Conservation (phyloP, 2,329 filamentous ascomycete species). For the Penicillium freii region DNA sequence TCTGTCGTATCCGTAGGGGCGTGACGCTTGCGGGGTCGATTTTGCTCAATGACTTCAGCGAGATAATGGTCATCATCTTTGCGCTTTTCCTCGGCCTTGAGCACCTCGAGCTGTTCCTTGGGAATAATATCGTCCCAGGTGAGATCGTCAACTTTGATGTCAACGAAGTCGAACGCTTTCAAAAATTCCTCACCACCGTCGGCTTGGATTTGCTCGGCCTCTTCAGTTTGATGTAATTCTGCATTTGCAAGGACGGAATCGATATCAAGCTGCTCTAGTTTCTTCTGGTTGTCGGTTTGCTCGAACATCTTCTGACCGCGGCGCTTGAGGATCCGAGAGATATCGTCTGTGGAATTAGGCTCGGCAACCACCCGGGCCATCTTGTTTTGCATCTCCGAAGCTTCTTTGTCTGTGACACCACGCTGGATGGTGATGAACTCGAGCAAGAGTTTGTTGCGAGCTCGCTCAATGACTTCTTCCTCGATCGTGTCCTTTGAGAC, state of each 20-base stretch:
- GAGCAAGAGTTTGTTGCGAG: conserved; percentile 93
- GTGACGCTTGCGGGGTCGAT: conserved; percentile 73
- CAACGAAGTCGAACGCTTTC: conserved; percentile 83
- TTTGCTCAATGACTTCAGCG: conserved; percentile 77
- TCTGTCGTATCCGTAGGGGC: conserved; percentile 52
- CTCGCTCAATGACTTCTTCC: conserved; percentile 93
- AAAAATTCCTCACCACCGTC: conserved; percentile 97
- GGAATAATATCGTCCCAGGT: conserved; percentile 99
- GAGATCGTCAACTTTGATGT: conserved; percentile 89
- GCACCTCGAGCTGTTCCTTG: conserved; percentile 81
- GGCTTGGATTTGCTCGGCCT: conserved; percentile 89
- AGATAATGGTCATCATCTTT: conserved; percentile 81
- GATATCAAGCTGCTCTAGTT: conserved; percentile 94
- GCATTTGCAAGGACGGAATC: conserved; percentile 96
- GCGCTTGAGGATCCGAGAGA: conserved; percentile 93
- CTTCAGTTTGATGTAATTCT: conserved; percentile 93
- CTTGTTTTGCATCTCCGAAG: conserved; percentile 79
- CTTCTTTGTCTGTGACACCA: conserved; percentile 90
- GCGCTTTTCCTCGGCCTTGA: conserved; percentile 85
- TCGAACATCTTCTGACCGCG: conserved; percentile 99
- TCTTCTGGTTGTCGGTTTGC: conserved; percentile 93
- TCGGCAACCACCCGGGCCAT: conserved; percentile 69
- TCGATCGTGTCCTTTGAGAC: conserved; percentile 98
- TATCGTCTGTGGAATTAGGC: conserved; percentile 88
- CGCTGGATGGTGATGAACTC: conserved; percentile 97